Percentiles rank a stretch among this genome's conserved stretches.
These are phyloP conservation scores for Neonectria faginata DNA, from an alignment of 2,329 filamentous ascomycete genomes.

Conservation along the genomic window DNA sequence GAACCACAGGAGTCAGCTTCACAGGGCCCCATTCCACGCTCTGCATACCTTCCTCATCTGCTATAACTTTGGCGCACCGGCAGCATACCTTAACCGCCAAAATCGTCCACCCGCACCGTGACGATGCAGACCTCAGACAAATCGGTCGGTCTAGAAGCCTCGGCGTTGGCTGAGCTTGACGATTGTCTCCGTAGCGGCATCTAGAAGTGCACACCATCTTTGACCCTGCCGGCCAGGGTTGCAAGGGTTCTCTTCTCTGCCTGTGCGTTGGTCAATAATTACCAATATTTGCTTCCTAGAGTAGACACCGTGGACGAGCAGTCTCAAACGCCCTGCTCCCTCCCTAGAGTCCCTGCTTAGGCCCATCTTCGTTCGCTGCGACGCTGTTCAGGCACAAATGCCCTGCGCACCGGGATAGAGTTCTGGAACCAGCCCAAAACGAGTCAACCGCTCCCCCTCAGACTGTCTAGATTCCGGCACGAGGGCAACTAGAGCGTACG, in stretches of 20 bases:
- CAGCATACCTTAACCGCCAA: conserved; percentile 16
- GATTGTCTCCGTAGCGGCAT: not conserved
- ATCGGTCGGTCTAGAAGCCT: conserved; percentile 25
- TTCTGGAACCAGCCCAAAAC: conserved; percentile 37
- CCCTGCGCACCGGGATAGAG: conserved; percentile 37
- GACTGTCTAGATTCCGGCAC: conserved; percentile 25
- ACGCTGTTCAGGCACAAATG: conserved; percentile 21
- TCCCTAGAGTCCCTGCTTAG: conserved; percentile 17
- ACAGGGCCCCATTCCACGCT: not conserved
- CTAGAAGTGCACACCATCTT: conserved; percentile 7
- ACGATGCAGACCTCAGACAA: conserved; percentile 18
- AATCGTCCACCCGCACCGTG: conserved; percentile 5
- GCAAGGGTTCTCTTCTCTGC: conserved; percentile 2
- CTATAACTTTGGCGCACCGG: conserved; percentile 12
- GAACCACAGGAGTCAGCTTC: not conserved
- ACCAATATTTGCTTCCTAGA: conserved; percentile 4
- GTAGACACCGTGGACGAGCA: not conserved
- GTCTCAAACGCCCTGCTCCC: not conserved
- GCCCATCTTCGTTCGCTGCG: conserved; percentile 18
- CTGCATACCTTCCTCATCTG: conserved; percentile 20
- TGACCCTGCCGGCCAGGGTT: not conserved
- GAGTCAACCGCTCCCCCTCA: conserved; percentile 24
- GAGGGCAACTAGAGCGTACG: conserved; percentile 19
- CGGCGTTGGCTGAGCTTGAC: conserved; percentile 2
- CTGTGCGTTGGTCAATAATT: not conserved